Evolutionary conservation across 176 grass and related monocot genomes (phyloP).

Genomic region (Oryza glumipatula): DNA sequence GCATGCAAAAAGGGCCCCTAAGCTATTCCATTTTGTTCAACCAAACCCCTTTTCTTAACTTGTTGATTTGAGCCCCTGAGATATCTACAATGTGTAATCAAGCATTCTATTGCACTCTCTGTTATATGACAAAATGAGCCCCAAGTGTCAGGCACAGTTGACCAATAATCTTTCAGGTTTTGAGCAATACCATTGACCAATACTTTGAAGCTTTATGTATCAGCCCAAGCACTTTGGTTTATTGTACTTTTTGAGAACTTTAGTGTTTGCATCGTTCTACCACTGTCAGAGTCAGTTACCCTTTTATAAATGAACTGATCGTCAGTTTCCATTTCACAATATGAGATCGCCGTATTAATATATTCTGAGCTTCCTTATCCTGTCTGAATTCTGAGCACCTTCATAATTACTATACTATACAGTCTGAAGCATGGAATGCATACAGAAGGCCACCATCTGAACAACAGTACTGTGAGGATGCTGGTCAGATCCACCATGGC

Average conservation of each 20-base stretch:
- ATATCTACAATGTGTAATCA: not conserved
- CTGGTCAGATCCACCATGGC: constrained; percentile 50
- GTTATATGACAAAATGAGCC: not conserved
- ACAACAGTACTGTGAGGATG: constrained; percentile 77
- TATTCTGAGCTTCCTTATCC: constrained; percentile 29
- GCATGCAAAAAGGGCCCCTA: not conserved
- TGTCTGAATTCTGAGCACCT: constrained; percentile 43
- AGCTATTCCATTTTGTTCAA: not conserved
- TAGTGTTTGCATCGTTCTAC: not conserved
- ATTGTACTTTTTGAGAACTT: not conserved
- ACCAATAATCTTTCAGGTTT: not conserved
- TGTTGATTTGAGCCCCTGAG: not conserved
- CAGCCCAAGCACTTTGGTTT: not conserved
- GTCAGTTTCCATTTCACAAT: not conserved
- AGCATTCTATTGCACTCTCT: not conserved
- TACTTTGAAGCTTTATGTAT: not conserved
- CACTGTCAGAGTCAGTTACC: not conserved
- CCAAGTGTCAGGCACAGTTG: not conserved
- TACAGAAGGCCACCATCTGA: constrained; percentile 74
- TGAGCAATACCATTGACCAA: not conserved
- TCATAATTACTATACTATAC: constrained; percentile 17
- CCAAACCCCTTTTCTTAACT: not conserved
- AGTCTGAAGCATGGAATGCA: constrained; percentile 79
- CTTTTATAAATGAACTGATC: not conserved
- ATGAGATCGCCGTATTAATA: not conserved